Base-by-base conservation (phyloP, 108 stramenopile species). In the Asterionellopsis glacialis region DNA sequence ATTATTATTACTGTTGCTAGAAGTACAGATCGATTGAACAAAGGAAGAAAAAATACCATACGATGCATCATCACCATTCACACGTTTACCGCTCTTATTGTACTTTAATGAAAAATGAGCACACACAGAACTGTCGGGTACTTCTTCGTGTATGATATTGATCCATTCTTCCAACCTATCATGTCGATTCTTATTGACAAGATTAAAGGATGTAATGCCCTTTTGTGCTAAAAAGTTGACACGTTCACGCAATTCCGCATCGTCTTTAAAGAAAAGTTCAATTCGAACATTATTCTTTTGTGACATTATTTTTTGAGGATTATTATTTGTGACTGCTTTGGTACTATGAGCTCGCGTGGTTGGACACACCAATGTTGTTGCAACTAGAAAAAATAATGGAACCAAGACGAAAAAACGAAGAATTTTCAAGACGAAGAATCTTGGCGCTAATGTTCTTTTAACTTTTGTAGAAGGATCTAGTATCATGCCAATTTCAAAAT, bases 181-280 rank as follows among this genome's bases (percentile, higher is more conserved):
- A 28, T 50, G 24, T n/a, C 68, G 63, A 58, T 68, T 49, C 50
- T 80, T 80, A 67, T 80, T 80, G 19, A 81, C 75, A 9, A 76
- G 44, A 55, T 81, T 81, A 52, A 73, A 81, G 0, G 68, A 47
- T 13, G 12, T 9, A n/a, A 73, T 21, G 12, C 79, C 79, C 9
- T 67, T 24, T 0, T 54, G 50, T 6, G 41, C 22, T 10, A 80
- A 63, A 26, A 68, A 65, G 15, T 44, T 26, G 6, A 80, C 48
- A 3, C 79, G 67, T 19, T 73, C 63, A 19, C 44, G 24, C 11
- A 80, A 67, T 23, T 80, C 74, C n/a, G 41, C 24, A 3, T 27
- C 12, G 50, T 52, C 22, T 41, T 70, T 73, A 72, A 81, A 76
- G 53, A 76, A 81, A 1, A 81, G 61, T 55, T 83, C 82, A 22